Evolutionary conservation across 2,329 filamentous ascomycete species (phyloP).

Genomic region (Aureobasidium sp.): DNA sequence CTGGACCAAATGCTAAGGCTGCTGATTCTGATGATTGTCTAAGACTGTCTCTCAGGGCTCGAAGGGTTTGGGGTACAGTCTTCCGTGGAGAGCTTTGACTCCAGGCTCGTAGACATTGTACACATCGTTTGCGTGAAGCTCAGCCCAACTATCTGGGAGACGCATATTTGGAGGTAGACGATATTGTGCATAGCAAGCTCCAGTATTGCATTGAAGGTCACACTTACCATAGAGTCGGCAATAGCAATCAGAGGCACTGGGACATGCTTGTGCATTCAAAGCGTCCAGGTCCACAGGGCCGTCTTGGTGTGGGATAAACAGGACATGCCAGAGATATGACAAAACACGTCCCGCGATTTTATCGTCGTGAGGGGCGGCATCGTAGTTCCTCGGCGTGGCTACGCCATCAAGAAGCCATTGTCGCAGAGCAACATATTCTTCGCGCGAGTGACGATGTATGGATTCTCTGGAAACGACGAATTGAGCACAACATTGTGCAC

Average conservation of each 20-base stretch:
- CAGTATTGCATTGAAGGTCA: conserved; percentile 31
- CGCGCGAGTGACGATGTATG: conserved; percentile 42
- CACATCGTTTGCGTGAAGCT: not conserved
- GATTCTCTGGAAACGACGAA: conserved; percentile 54
- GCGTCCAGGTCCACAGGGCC: conserved; percentile 29
- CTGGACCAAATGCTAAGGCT: too few species aligned
- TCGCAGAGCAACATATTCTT: conserved; percentile 51
- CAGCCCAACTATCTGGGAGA: conserved; percentile 25
- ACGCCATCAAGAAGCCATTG: conserved; percentile 50
- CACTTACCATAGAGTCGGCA: conserved; percentile 62
- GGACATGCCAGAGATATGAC: conserved; percentile 58
- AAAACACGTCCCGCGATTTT: conserved; percentile 51
- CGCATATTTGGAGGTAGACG: conserved; percentile 31
- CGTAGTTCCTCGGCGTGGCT: conserved; percentile 26
- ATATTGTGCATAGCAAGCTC: conserved; percentile 36
- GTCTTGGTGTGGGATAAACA: conserved; percentile 33
- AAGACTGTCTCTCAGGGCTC: conserved; percentile 1
- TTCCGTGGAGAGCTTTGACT: not conserved
- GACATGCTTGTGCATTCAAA: conserved; percentile 44
- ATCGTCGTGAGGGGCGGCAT: conserved; percentile 45
- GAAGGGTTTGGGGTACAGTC: not conserved
- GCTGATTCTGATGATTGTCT: too few species aligned
- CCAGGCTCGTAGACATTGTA: not conserved
- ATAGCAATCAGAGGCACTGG: conserved; percentile 55
- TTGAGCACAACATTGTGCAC: conserved; percentile 39